A percentile compares a stretch with the other conserved stretches of the same genome.
Conservation (phyloP, 345 rosid genomes). For the Schrenkiella parvula region DNA sequence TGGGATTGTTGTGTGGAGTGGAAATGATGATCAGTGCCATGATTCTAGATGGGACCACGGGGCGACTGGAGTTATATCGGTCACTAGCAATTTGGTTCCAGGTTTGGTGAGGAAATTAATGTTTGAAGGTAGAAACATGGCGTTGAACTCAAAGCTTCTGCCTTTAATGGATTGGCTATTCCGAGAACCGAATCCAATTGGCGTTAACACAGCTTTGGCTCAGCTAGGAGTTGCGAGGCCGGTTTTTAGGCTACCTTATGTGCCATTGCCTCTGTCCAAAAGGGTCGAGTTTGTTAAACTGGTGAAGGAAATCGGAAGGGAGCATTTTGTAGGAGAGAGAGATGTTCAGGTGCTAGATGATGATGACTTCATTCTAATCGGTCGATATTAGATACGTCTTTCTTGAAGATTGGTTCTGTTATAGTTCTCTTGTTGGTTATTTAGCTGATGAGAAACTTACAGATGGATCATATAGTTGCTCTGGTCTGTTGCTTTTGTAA, state of each 20-base stretch:
- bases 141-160: constrained; percentile 56
- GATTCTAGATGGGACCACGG: constrained; percentile 78
- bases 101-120: constrained; percentile 58
- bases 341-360: constrained; percentile 75
- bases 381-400: constrained; percentile 48
- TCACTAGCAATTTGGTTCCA: constrained; percentile 72
- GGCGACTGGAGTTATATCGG: constrained; percentile 74
- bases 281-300: constrained; percentile 67
- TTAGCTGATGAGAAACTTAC: constrained; percentile 1
- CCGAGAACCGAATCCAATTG: constrained; percentile 74
- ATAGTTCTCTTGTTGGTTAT: neutral
- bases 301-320: constrained; percentile 65
- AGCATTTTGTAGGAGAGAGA: constrained; percentile 69
- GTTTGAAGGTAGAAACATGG: constrained; percentile 59
- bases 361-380: constrained; percentile 62
- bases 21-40: constrained; percentile 84
- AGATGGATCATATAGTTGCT: constrained; percentile 4
- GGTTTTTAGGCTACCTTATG: constrained; percentile 73
- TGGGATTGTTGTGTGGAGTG: constrained; percentile 80
- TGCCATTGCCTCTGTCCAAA: constrained; percentile 60
- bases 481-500: neutral
- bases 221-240: constrained; percentile 83
- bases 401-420: neutral
- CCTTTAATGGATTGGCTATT: constrained; percentile 80
- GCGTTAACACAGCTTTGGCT: constrained; percentile 84